These are phyloP conservation scores for Colletotrichum zoysiae DNA, from an alignment of 2,329 filamentous ascomycete species.

Conservation along the genomic window DNA sequence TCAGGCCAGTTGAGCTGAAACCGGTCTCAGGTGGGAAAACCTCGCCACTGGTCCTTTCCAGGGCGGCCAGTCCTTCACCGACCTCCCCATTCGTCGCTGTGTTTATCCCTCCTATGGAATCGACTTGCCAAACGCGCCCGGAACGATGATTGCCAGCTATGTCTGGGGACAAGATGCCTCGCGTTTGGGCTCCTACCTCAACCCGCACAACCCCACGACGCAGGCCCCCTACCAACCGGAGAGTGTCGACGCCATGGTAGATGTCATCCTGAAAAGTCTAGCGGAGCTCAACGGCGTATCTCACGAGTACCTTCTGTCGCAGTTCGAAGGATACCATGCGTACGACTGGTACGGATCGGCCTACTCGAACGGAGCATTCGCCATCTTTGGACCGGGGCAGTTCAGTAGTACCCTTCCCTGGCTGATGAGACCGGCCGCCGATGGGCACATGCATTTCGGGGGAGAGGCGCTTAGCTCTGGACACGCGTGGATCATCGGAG, in stretches of 20 bases:
- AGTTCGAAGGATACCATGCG: constrained; percentile 43
- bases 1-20: not conserved
- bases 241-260: constrained; percentile 42
- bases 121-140: constrained; percentile 42
- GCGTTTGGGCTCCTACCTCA: constrained; percentile 46
- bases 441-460: constrained; percentile 46
- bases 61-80: constrained; percentile 47
- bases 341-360: constrained; percentile 46
- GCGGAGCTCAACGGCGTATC: constrained; percentile 45
- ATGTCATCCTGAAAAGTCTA: constrained; percentile 42
- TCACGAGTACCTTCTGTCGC: constrained; percentile 40
- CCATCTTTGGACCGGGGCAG: constrained; percentile 45
- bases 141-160: constrained; percentile 47
- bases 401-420: constrained; percentile 44
- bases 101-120: constrained; percentile 52
- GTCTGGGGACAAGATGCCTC: constrained; percentile 46
- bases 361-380: constrained; percentile 45
- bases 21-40: constrained; percentile 42
- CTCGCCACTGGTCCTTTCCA: constrained; percentile 44
- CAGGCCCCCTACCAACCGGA: constrained; percentile 41
- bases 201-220: constrained; percentile 41
- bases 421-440: constrained; percentile 44
- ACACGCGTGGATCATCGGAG: constrained; percentile 47
- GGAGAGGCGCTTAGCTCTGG: constrained; percentile 47
- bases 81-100: constrained; percentile 49